phyloP scores from a whole-genome alignment of 495 filamentous ascomycete genomes.

The Antarctomyces pellizariae region DNA sequence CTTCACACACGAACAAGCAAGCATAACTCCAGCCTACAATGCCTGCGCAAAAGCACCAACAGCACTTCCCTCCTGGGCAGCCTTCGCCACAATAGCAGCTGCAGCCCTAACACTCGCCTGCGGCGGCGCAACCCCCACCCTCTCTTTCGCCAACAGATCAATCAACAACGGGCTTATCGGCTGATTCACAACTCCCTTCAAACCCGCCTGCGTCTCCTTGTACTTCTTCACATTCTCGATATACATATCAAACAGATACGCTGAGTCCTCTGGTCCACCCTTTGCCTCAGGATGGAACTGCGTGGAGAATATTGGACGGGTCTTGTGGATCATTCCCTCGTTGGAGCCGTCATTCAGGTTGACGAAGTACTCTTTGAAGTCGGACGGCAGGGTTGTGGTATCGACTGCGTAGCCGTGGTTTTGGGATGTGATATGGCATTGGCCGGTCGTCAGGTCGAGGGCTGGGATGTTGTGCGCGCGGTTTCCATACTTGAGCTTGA shows the following conservation, averaged over 20 bases:
- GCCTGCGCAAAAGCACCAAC: no score
- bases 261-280: conserved; percentile 80
- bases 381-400: conserved; percentile 48
- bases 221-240: conserved; percentile 69
- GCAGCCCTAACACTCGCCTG: conserved; percentile 23
- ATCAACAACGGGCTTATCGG: conserved; percentile 72
- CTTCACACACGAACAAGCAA: no score
- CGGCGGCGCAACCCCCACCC: conserved; percentile 66
- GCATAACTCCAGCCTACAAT: no score
- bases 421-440: conserved; percentile 95
- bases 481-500: conserved; percentile 96
- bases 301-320: conserved; percentile 89
- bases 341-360: conserved; percentile 93
- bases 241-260: conserved; percentile 92
- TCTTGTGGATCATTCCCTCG: conserved; percentile 73
- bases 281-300: conserved; percentile 98
- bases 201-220: conserved; percentile 54
- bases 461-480: conserved; percentile 95
- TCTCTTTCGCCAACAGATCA: conserved; percentile 78
- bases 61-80: no score
- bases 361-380: conserved; percentile 95
- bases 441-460: conserved; percentile 77
- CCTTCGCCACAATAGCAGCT: no score
- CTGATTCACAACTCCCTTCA: conserved; percentile 36
- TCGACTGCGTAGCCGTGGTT: conserved; percentile 98